phyloP scores from a whole-genome alignment of 139 green algal species.

The Deuterostichococcus epilithicus region DNA sequence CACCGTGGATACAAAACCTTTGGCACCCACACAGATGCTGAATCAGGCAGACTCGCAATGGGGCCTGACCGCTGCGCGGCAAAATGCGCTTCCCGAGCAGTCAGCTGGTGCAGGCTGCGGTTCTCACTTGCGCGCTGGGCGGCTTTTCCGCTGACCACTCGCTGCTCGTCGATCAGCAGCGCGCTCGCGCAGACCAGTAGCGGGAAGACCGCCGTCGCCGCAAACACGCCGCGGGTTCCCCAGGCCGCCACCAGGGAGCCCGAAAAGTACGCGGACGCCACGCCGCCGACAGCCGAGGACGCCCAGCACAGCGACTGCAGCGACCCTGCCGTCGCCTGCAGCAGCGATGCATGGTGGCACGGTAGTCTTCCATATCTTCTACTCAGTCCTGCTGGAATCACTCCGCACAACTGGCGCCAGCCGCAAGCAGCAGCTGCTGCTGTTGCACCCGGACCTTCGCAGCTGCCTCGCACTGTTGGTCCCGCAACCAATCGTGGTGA shows the following conservation, averaged over 20 bases:
- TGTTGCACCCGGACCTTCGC: too few species aligned
- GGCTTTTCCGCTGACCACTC: background rate
- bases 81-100: background rate
- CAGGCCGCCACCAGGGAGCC: slow-evolving; percentile 74
- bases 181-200: slow-evolving; percentile 58
- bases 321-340: slow-evolving; percentile 67
- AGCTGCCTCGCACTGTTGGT: too few species aligned
- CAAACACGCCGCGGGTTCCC: slow-evolving; percentile 60
- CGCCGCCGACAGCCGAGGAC: slow-evolving; percentile 70
- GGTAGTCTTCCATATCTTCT: too few species aligned
- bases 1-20: background rate
- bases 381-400: too few species aligned
- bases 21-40: background rate
- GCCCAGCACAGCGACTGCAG: slow-evolving; percentile 95
- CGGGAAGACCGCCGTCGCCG: slow-evolving; percentile 62
- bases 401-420: too few species aligned
- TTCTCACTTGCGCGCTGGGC: slow-evolving; percentile 5
- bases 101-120: background rate
- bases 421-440: too few species aligned
- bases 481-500: too few species aligned
- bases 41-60: background rate
- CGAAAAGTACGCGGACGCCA: slow-evolving; percentile 83
- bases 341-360: too few species aligned
- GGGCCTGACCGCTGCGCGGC: background rate
- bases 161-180: slow-evolving; percentile 52